A percentile compares a stretch with the other conserved stretches of the same genome.
Evolutionary conservation across 2,329 filamentous ascomycete species (phyloP).

Genomic region (Cercospora sp.): DNA sequence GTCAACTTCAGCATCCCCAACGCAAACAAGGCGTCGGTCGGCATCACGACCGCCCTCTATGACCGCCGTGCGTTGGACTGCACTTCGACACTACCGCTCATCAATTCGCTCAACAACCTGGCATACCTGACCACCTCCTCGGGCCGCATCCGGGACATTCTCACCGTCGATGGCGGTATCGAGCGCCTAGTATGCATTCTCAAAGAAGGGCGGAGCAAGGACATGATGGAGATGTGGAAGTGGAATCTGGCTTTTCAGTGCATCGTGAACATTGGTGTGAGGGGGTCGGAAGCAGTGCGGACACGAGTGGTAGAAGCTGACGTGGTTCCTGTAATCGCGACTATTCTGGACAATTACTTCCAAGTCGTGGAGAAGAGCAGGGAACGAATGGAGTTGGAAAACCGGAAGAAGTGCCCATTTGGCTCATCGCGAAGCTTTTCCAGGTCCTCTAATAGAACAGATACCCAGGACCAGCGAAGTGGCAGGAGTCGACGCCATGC

Average conservation of each 20-base stretch:
- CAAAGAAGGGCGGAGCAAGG: slow-evolving; percentile 93
- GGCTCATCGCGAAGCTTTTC: slow-evolving; percentile 38
- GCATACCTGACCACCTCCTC: slow-evolving; percentile 98
- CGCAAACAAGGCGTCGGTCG: slow-evolving; percentile 98
- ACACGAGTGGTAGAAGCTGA: slow-evolving; percentile 97
- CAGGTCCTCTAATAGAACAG: slow-evolving; percentile 37
- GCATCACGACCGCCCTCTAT: slow-evolving; percentile 97
- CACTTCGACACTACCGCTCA: slow-evolving; percentile 93
- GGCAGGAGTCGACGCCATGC: slow-evolving; percentile 67
- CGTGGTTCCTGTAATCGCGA: slow-evolving; percentile 98
- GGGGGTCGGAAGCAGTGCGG: slow-evolving; percentile 89
- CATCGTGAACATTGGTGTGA: slow-evolving; percentile 96
- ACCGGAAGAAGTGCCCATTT: slow-evolving; percentile 56
- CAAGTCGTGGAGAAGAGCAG: slow-evolving; percentile 90
- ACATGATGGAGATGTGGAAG: slow-evolving; percentile 99
- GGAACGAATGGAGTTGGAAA: slow-evolving; percentile 79
- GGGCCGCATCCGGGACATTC: slow-evolving; percentile 92
- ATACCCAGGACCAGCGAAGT: slow-evolving; percentile 42
- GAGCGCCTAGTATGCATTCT: slow-evolving; percentile 95
- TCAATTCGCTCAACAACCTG: slow-evolving; percentile 98
- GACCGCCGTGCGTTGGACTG: slow-evolving; percentile 96
- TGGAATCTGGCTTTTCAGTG: slow-evolving; percentile 99
- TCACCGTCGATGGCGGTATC: slow-evolving; percentile 97
- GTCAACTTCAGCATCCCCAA: slow-evolving; percentile 99
- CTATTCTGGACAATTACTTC: slow-evolving; percentile 97